Evolutionary conservation across 371 early-diverging fungal genomes (phyloP), one percentile per base, ranked within the genome.

Genomic region (Blakeslea trispora): DNA sequence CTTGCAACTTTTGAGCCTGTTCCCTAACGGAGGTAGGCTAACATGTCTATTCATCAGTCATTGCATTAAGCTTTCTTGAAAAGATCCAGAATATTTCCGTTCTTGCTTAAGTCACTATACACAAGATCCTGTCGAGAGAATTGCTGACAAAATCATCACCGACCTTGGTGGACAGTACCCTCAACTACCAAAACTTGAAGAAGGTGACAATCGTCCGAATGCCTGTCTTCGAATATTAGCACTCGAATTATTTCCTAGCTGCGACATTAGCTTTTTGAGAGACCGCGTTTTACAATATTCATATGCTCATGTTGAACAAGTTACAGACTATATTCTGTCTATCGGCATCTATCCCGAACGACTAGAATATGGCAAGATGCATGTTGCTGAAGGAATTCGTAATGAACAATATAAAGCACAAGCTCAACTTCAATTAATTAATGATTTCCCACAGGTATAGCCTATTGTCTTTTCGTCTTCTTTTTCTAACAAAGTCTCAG

Each of bases 161-260:
- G 46, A 53, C 14, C 42, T 22, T 14, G 71, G 68, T 21, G 71
- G 77, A 3, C 54, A 73, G 18, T 82, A 79, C 50, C 82, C 82
- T 0, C 60, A 57, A 15, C 9, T 72, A 24, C 63, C 60, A 23
- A 14, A 32, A 17, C 39, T 41, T 28, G 39, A 42, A 17, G 21
- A 43, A 10, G 47, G 50, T 3, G 61, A 57, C 10, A 61, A 61
- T 5, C 42, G 57, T 6, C 32, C 61, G 22, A 82, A 83, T 45
- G 34, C 61, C 15, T 71, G 61, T 42, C 56, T 83, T 19, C 54
- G 58, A 14, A 43, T 69, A 22, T 54, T 82, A 23, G 75, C 79
- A 0, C 69, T 73, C 9, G 78, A 79, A n/a, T 50, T 83, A 10
- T 83, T 83, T 51, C 84, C 84, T 3, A 78, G 75, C 37, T 68